Percentiles rank a stretch among this genome's conserved stretches.
These are phyloP conservation scores for Plasmodium cynomolgi DNA, from an alignment of 169 alveolate genomes.

Conservation along the genomic window DNA sequence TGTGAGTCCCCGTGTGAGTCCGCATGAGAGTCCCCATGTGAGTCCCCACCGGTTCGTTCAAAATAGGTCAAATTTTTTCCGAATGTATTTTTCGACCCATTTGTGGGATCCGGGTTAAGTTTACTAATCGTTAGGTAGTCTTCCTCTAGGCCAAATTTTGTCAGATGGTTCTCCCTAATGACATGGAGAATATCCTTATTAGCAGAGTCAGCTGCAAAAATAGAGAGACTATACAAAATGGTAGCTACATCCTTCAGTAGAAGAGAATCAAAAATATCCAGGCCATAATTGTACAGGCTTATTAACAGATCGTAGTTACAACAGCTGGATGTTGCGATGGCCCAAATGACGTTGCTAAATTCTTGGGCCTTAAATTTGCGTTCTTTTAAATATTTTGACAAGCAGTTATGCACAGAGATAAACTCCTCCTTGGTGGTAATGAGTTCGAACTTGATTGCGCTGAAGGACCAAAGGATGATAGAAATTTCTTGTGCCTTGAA, in stretches of 20 bases:
- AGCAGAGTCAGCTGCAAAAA: constrained; percentile 44
- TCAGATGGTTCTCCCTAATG: constrained; percentile 10
- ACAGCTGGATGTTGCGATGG: constrained; percentile 33
- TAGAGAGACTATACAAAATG: constrained; percentile 39
- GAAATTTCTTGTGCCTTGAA: constrained; percentile 68
- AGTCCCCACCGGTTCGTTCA: not conserved
- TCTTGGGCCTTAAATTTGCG: constrained; percentile 63
- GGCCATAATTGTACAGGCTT: constrained; percentile 43
- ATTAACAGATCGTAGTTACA: constrained; percentile 38
- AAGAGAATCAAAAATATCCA: constrained; percentile 29
- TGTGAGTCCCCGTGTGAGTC: no score
- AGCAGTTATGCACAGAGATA: constrained; percentile 2
- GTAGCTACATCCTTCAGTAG: constrained; percentile 42
- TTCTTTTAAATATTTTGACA: constrained; percentile 15
- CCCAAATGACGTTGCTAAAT: constrained; percentile 67
- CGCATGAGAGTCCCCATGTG: no score
- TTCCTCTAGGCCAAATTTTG: not conserved
- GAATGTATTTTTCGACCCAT: not conserved
- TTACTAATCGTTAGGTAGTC: constrained; percentile 46
- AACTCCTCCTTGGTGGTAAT: constrained; percentile 41
- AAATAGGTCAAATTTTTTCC: not conserved
- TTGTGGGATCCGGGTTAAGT: not conserved
- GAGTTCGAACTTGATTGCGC: constrained; percentile 37
- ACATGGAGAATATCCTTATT: constrained; percentile 17
- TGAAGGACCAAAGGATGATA: constrained; percentile 57